Percentiles rank a stretch among this genome's conserved stretches.
These are phyloP conservation scores for Adansonia madagascariensis DNA, from an alignment of 441 rosid genomes.

Conservation along the genomic window DNA sequence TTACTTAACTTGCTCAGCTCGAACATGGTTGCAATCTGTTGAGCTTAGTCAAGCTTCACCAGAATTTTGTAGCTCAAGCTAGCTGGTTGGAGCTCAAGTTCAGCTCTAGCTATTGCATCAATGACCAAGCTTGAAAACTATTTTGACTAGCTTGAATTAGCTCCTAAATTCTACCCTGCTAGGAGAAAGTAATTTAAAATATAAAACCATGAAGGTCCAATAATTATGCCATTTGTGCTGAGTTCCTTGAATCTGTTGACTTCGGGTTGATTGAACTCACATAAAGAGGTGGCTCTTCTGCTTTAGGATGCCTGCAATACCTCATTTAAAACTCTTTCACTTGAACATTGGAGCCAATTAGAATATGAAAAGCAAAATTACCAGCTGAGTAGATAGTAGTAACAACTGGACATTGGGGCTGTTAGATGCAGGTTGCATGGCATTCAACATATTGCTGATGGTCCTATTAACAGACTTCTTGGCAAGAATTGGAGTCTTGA, in stretches of 20 bases:
- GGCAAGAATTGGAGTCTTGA: background rate
- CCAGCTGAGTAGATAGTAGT: background rate
- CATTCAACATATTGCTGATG: background rate
- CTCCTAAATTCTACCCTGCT: background rate
- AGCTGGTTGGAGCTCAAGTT: background rate
- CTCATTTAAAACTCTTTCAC: background rate
- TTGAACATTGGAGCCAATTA: background rate
- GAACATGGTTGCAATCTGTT: background rate
- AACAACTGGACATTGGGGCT: background rate
- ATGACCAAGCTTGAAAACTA: background rate
- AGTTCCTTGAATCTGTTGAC: background rate
- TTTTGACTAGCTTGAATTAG: background rate
- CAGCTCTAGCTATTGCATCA: background rate
- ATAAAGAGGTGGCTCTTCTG: background rate
- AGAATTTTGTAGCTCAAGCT: background rate
- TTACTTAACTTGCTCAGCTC: background rate
- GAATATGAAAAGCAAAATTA: background rate
- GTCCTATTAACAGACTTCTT: background rate
- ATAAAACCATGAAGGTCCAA: background rate
- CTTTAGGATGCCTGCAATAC: background rate
- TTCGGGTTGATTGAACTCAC: background rate
- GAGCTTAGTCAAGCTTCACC: background rate
- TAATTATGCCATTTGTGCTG: background rate
- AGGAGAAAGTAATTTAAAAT: background rate
- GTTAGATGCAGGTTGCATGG: background rate